A percentile compares a stretch with the other conserved stretches of the same genome.
Conservation (phyloP, 2,329 filamentous ascomycete genomes). For the Mycocentrospora acerina region DNA sequence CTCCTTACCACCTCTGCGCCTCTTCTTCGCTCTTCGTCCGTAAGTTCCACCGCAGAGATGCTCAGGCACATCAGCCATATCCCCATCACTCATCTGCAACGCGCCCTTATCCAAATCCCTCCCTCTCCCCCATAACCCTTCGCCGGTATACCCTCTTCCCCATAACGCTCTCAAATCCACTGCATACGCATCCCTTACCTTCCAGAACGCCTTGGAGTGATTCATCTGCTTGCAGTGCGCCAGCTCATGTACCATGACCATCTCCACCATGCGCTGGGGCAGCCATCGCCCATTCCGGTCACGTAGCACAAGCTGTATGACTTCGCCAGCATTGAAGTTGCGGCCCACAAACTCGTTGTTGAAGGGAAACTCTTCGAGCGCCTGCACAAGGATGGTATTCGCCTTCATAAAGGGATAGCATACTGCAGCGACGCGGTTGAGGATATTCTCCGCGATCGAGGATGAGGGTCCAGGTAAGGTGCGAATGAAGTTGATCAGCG, state of each 20-base stretch:
- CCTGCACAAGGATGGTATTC: constrained; percentile 50
- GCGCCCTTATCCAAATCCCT: constrained; percentile 56
- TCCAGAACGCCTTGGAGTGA: constrained; percentile 79
- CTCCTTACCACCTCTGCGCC: constrained; percentile 45
- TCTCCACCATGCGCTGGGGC: constrained; percentile 80
- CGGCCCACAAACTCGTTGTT: constrained; percentile 83
- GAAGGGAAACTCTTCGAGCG: constrained; percentile 76
- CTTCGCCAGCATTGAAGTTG: constrained; percentile 88
- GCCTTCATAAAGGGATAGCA: constrained; percentile 63
- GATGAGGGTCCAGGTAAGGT: constrained; percentile 62
- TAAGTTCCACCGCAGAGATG: constrained; percentile 83
- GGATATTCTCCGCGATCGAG: constrained; percentile 34
- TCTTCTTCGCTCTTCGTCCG: constrained; percentile 56
- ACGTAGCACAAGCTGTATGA: constrained; percentile 80
- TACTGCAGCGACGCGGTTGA: constrained; percentile 60
- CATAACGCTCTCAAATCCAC: constrained; percentile 71
- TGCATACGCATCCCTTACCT: constrained; percentile 72
- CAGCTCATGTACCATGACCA: constrained; percentile 94
- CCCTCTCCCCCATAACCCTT: constrained; percentile 81
- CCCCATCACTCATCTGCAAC: constrained; percentile 25
- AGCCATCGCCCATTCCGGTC: constrained; percentile 68
- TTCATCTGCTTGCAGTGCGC: constrained; percentile 94
- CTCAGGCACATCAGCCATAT: constrained; percentile 44
- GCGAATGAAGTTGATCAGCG: constrained; percentile 82
- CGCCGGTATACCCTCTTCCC: constrained; percentile 70